Percentiles rank a stretch among this genome's conserved stretches.
These are phyloP conservation scores for Ascodesmis nigricans DNA, from an alignment of 495 filamentous ascomycete genomes.

Conservation along the genomic window DNA sequence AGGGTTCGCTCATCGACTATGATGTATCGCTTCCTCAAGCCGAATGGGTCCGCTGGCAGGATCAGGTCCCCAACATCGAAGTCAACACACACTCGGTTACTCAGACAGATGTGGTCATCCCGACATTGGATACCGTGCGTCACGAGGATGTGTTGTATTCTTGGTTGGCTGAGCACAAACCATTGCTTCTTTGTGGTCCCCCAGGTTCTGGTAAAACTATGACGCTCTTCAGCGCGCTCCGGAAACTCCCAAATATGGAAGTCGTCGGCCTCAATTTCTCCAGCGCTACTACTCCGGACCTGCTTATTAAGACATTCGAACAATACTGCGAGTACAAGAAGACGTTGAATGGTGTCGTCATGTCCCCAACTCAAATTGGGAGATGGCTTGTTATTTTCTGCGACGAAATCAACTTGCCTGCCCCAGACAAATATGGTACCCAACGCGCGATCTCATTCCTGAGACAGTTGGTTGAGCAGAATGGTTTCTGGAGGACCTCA, in stretches of 20 bases:
- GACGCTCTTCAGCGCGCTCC: slow-evolving; percentile 90
- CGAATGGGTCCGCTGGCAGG: slow-evolving; percentile 83
- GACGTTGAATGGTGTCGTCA: slow-evolving; percentile 83
- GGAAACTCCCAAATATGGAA: slow-evolving; percentile 95
- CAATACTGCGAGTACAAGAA: slow-evolving; percentile 99
- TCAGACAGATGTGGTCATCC: slow-evolving; percentile 93
- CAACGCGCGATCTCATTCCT: slow-evolving; percentile 94
- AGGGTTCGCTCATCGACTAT: slow-evolving; percentile 71
- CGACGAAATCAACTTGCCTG: slow-evolving; percentile 98
- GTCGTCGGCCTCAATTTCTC: slow-evolving; percentile 98
- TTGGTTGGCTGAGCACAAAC: slow-evolving; percentile 97
- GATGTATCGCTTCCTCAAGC: slow-evolving; percentile 69
- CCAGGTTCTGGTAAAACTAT: slow-evolving; percentile 98
- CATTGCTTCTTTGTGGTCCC: slow-evolving; percentile 83
- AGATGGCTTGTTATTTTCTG: slow-evolving; percentile 98
- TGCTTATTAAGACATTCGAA: slow-evolving; percentile 96
- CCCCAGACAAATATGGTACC: slow-evolving; percentile 92
- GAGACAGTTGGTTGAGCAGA: slow-evolving; percentile 89
- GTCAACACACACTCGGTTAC: slow-evolving; percentile 95
- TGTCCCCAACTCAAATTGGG: slow-evolving; percentile 89
- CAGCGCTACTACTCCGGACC: slow-evolving; percentile 88
- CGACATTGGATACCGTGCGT: slow-evolving; percentile 84
- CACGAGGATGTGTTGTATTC: slow-evolving; percentile 97
- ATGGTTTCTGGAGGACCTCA: slow-evolving; percentile 93
- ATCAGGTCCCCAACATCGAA: slow-evolving; percentile 78